phyloP scores from a whole-genome alignment of 1,139 yeast species.

The Hemisphaericaspora xylofermentans region DNA sequence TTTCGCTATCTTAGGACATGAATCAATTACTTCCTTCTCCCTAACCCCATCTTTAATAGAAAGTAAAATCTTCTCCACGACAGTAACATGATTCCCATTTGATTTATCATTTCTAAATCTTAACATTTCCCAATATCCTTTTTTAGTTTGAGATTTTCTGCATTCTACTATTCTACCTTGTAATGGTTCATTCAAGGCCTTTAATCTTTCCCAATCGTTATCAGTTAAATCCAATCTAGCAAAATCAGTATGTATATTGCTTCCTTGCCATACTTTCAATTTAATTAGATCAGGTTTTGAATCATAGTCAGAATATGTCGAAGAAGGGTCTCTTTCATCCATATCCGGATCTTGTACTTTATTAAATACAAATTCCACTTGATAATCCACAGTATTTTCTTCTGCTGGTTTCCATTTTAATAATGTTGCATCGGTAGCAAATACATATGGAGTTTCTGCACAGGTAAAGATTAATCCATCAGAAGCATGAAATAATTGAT shows the following conservation, averaged over 20 bases:
- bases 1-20: conserved; percentile 34
- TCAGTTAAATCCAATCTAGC: conserved; percentile 61
- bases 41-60: conserved; percentile 86
- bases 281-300: conserved; percentile 63
- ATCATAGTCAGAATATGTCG: conserved; percentile 79
- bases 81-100: conserved; percentile 80
- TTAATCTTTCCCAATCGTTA: conserved; percentile 80
- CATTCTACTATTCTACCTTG: conserved; percentile 93
- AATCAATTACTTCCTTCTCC: conserved; percentile 65
- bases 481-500: conserved; percentile 77
- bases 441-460: conserved; percentile 79
- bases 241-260: conserved; percentile 62
- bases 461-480: conserved; percentile 96
- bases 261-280: conserved; percentile 81
- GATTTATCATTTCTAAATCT: conserved; percentile 91
- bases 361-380: conserved; percentile 67
- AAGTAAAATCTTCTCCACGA: conserved; percentile 76
- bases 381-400: conserved; percentile 90
- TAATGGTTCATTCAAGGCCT: conserved; percentile 70
- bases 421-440: conserved; percentile 81
- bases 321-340: conserved; percentile 69
- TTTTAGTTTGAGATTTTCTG: conserved; percentile 49
- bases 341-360: conserved; percentile 65
- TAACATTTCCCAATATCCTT: conserved; percentile 75
- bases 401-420: conserved; percentile 97